Evolutionary conservation across 306 rosid genomes (phyloP).

Genomic region (Dryas drummondii): DNA sequence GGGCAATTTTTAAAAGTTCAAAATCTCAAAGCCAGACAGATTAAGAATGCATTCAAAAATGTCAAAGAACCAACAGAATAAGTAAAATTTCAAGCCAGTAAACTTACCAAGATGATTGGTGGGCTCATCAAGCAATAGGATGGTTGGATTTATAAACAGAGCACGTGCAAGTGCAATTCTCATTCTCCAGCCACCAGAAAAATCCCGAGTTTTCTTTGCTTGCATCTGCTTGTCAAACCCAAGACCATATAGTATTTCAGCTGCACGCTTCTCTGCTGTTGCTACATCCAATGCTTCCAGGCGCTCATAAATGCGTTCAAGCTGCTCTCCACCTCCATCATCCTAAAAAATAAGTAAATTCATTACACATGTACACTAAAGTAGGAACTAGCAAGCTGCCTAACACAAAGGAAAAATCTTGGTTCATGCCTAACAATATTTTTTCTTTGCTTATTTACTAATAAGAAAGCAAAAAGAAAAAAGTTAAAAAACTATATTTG

Average conservation of each 20-base stretch:
- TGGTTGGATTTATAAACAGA: conserved; percentile 88
- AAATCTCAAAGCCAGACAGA: neutral
- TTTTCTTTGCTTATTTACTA: neutral
- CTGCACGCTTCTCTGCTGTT: conserved; percentile 98
- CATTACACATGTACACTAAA: neutral
- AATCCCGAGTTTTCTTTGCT: conserved; percentile 82
- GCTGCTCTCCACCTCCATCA: conserved; percentile 94
- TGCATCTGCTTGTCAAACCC: conserved; percentile 97
- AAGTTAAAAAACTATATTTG: too few species aligned
- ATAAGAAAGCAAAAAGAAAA: neutral
- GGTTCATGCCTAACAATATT: neutral
- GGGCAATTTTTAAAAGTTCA: neutral
- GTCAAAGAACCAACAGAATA: neutral
- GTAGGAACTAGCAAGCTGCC: neutral
- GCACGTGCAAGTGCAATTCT: conserved; percentile 98
- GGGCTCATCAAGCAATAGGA: conserved; percentile 94
- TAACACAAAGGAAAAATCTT: neutral
- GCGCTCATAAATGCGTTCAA: conserved; percentile 88
- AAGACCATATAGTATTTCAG: conserved; percentile 90
- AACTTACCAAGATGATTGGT: conserved; percentile 91
- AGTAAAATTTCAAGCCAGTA: neutral
- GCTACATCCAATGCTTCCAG: conserved; percentile 89
- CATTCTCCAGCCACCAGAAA: conserved; percentile 99
- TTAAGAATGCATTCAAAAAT: neutral
- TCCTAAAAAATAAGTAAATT: conserved; percentile 46